These are phyloP conservation scores for Phialocephala sp. DNA, from an alignment of 2,329 filamentous ascomycete genomes.

Conservation along the genomic window DNA sequence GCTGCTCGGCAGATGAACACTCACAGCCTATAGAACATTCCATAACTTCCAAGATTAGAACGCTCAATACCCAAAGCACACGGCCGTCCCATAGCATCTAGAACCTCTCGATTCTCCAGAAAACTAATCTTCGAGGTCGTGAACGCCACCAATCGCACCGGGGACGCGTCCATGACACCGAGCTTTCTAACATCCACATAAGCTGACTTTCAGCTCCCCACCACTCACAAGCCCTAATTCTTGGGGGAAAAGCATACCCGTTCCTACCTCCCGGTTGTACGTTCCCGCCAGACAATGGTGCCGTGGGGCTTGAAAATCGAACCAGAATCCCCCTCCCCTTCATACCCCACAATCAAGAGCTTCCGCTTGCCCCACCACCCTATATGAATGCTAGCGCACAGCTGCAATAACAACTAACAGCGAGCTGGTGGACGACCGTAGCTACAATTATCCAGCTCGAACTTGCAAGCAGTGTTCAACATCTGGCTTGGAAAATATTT, in stretches of 20 bases:
- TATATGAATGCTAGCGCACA: constrained; percentile 15
- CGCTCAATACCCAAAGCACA: constrained; percentile 9
- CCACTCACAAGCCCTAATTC: constrained; percentile 2
- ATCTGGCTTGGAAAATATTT: not conserved
- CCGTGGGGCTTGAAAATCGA: constrained; percentile 20
- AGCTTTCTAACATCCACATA: constrained; percentile 7
- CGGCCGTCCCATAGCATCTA: not conserved
- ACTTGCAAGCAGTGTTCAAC: not conserved
- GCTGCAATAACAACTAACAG: not conserved
- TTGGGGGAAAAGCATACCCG: not conserved
- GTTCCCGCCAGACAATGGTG: not conserved
- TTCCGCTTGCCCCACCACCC: constrained; percentile 19
- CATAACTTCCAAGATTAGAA: constrained; percentile 6
- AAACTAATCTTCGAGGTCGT: not conserved
- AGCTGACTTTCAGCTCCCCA: constrained; percentile 10
- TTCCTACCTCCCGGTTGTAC: not conserved
- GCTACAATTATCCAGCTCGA: not conserved
- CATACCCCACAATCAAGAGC: constrained; percentile 20
- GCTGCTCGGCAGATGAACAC: constrained; percentile 1
- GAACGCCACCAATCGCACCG: not conserved
- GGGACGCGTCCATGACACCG: not conserved
- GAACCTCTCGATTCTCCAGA: not conserved
- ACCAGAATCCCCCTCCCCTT: constrained; percentile 2
- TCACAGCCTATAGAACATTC: constrained; percentile 8
- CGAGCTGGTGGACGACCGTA: not conserved